These are phyloP conservation scores for Apiotrichum sp. DNA, from an alignment of 1,284 basidiomycete species.

Conservation along the genomic window DNA sequence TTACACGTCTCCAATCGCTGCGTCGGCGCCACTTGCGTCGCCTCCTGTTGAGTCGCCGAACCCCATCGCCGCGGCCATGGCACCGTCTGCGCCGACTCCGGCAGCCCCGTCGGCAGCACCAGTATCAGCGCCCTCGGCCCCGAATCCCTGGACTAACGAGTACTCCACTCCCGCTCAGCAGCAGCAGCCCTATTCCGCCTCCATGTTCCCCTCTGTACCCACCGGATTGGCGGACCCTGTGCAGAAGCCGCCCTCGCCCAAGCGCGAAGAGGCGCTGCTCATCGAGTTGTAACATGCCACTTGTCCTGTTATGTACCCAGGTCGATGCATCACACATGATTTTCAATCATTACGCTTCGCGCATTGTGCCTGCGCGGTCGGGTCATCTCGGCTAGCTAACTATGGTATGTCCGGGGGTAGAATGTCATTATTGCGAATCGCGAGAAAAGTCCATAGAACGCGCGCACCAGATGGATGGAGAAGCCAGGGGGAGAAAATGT, in stretches of 20 bases:
- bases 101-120: background rate
- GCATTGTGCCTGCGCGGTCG: too few relatives aligned
- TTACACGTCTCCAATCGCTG: slow-evolving; percentile 1
- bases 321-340: background rate
- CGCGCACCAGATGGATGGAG: too few relatives aligned
- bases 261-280: slow-evolving; percentile 74
- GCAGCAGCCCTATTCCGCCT: slow-evolving; percentile 11
- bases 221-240: slow-evolving; percentile 58
- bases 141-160: background rate
- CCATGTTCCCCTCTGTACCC: slow-evolving; percentile 26
- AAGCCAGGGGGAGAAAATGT: too few relatives aligned
- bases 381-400: too few relatives aligned
- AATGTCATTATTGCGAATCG: too few relatives aligned
- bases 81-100: background rate
- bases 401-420: too few relatives aligned
- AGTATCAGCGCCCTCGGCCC: background rate
- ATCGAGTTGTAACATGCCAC: slow-evolving; percentile 50
- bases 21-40: slow-evolving; percentile 2
- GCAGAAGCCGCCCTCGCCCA: slow-evolving; percentile 49
- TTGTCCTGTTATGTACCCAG: background rate
- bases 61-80: too few relatives aligned
- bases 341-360: too few relatives aligned
- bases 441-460: too few relatives aligned
- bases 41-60: background rate
- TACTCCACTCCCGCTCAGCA: slow-evolving; percentile 3